phyloP scores from a whole-genome alignment of 140 eudicot species.

The Flaveria floridana region DNA sequence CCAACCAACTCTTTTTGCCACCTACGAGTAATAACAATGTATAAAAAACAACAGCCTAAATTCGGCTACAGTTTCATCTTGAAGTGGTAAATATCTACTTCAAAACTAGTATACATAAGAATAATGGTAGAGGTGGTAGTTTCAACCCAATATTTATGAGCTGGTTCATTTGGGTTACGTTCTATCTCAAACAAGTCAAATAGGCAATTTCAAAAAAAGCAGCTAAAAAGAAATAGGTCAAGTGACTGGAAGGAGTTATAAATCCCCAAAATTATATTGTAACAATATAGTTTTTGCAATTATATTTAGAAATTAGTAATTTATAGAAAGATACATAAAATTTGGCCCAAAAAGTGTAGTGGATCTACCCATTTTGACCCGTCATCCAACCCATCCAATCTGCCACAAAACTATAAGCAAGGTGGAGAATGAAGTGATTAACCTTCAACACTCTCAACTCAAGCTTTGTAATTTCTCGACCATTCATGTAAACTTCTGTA shows the following conservation, averaged over 20 bases:
- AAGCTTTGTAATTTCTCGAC: constrained; percentile 86
- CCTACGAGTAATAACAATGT: neutral
- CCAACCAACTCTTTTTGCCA: neutral
- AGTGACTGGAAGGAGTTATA: neutral
- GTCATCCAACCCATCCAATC: constrained; percentile 15
- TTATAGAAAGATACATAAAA: neutral
- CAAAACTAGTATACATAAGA: neutral
- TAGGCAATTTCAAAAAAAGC: neutral
- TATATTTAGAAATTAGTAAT: neutral
- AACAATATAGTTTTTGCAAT: neutral
- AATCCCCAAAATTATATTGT: neutral
- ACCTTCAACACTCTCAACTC: constrained; percentile 82
- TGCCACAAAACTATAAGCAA: constrained; percentile 9
- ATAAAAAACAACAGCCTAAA: neutral
- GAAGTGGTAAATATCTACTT: neutral
- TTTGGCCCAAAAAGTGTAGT: neutral
- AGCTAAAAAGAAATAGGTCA: neutral
- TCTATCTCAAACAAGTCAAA: neutral
- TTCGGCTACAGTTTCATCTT: neutral
- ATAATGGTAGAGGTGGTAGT: neutral
- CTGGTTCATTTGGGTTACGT: neutral
- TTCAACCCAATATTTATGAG: neutral
- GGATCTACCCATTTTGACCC: constrained; percentile 7
- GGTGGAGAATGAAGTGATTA: constrained; percentile 1
- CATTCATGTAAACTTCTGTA: constrained; percentile 87